These are phyloP conservation scores for Eucalyptus pauciflora DNA, from an alignment of 345 rosid species.

Conservation along the genomic window DNA sequence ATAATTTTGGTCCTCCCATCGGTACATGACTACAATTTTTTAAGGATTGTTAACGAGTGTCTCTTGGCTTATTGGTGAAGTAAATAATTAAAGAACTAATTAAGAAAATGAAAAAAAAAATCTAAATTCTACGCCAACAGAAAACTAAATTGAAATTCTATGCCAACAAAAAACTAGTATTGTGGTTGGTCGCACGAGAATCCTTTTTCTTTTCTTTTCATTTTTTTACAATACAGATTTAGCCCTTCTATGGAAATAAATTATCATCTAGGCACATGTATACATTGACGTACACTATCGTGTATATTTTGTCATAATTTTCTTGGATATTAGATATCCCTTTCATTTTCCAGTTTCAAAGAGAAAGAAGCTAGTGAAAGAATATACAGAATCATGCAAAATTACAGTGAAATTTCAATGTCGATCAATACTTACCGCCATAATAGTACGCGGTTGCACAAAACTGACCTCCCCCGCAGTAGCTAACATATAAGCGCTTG, in stretches of 20 bases:
- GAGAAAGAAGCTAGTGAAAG: not conserved
- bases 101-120: too few species aligned
- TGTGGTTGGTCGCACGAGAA: not conserved
- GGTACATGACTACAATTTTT: not conserved
- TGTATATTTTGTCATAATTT: not conserved
- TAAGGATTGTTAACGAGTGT: not conserved
- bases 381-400: not conserved
- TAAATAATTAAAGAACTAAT: too few species aligned
- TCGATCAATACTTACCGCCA: not conserved
- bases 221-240: too few species aligned
- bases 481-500: too few species aligned
- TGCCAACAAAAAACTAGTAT: not conserved
- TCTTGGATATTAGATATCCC: not conserved
- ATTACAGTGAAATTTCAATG: not conserved
- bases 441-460: accelerated
- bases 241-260: not conserved
- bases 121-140: not conserved
- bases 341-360: too few species aligned
- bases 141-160: too few species aligned
- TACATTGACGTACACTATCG: not conserved
- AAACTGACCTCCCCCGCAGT: not conserved
- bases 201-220: not conserved
- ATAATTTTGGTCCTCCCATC: not conserved
- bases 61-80: not conserved
- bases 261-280: not conserved